Evolutionary conservation across 768 basidiomycete genomes (phyloP).

Genomic region (Boletus tylopilopsis): DNA sequence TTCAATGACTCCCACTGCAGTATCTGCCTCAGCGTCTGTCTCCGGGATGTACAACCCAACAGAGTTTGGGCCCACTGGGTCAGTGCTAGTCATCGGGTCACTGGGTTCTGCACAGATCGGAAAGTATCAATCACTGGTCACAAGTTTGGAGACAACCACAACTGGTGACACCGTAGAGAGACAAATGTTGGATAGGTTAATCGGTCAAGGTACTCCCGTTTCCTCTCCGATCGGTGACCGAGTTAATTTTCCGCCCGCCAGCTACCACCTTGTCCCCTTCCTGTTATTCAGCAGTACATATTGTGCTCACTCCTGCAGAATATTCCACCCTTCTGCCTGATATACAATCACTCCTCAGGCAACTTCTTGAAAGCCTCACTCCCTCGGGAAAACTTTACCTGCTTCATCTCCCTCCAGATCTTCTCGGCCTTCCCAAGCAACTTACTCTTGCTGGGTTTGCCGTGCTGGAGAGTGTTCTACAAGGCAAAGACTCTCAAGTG

Average conservation of each 20-base stretch:
- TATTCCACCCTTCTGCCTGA: slow-evolving; percentile 55
- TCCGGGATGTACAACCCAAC: slow-evolving; percentile 15
- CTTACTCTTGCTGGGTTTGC: slow-evolving; percentile 66
- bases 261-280: slow-evolving; percentile 55
- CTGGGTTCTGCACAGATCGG: slow-evolving; percentile 76
- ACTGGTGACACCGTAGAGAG: slow-evolving; percentile 54
- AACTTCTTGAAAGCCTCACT: slow-evolving; percentile 55
- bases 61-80: slow-evolving; percentile 35
- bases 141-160: slow-evolving; percentile 47
- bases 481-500: slow-evolving; percentile 40
- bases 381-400: slow-evolving; percentile 71
- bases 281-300: slow-evolving; percentile 61
- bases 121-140: slow-evolving; percentile 67
- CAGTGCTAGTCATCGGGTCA: slow-evolving; percentile 73
- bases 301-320: slow-evolving; percentile 61
- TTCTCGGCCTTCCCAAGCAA: slow-evolving; percentile 49
- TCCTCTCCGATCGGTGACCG: slow-evolving; percentile 2
- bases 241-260: slow-evolving; percentile 25
- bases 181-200: slow-evolving; percentile 77
- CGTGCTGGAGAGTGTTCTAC: slow-evolving; percentile 41
- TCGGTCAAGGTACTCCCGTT: slow-evolving; percentile 62
- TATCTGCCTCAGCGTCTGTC: slow-evolving; percentile 30
- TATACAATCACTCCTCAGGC: slow-evolving; percentile 52
- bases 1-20: slow-evolving; percentile 62
- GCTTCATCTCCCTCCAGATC: slow-evolving; percentile 45